Evolutionary conservation across 2,329 filamentous ascomycete species (phyloP), one percentile per base, ranked within the genome.

Genomic region (Penicillium digitatum): DNA sequence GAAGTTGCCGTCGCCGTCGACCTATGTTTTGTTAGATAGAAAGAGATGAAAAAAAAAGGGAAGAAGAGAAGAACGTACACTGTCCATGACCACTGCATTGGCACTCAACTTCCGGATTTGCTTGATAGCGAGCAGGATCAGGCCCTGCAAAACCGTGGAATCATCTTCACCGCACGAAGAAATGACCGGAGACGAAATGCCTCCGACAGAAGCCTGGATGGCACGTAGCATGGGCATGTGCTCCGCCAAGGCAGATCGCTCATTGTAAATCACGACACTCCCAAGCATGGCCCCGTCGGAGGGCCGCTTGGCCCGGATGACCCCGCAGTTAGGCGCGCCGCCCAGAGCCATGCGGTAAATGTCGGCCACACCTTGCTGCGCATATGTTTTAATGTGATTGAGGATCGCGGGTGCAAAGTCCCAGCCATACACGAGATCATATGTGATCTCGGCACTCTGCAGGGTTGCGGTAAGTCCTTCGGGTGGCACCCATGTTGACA

Each of bases 81-180:
- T 92, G 70, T 90, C 90, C 55, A 95, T 73, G 44, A 95, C 78
- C 49, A 87, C 88, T 56, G 85, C 85, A 60, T 82, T 82, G 48
- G 87, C 86, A 58, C 88, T 89, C 68, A 92, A 84, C 63, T 83
- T 83, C 72, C 92, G 93, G 71, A 90, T 88, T 74, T 94, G 90
- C 54, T 88, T 83, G 65, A 94, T 85, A 0, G 88, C 89, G 75
- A 95, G 84, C 58, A 95, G 74, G 14, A 90, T 87, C 60, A 95
- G 74, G 0, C 90, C 90, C 73, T 95, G 90, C 56, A 93, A 80
- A 29, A 94, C 72, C 0, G 82, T 86, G 27, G 87, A 84, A 66
- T 89, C 88, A 56, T 87, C 84, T 45, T 83, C 83, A 1, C 84
- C 81, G 1, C 82, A 81, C 0, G 87, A 80, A 1, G 87, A 85